Percentiles rank a stretch among this genome's conserved stretches.
Conservation (phyloP, 1,139 yeast genomes). For the Diutina ranongensis region DNA sequence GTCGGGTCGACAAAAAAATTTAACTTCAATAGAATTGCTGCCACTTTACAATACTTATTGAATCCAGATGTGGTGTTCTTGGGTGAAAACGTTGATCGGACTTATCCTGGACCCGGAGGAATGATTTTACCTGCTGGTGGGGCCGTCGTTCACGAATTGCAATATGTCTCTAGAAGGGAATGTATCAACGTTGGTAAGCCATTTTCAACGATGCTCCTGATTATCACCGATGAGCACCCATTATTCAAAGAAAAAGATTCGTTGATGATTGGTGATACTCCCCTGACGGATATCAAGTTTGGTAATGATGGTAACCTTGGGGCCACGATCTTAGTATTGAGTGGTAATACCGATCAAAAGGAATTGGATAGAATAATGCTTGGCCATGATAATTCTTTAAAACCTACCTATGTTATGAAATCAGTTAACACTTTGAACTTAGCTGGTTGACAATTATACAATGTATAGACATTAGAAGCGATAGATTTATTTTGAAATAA, state of each 20-base stretch:
- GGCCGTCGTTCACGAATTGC: conserved; percentile 29
- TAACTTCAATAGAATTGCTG: conserved; percentile 27
- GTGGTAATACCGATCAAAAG: neutral
- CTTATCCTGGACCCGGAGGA: conserved; percentile 31
- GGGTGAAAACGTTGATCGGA: conserved; percentile 29
- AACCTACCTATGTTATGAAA: conserved; percentile 2
- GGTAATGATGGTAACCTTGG: conserved; percentile 28
- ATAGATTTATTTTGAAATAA: no score
- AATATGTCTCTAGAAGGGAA: conserved; percentile 22
- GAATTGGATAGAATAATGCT: neutral
- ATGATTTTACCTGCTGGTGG: conserved; percentile 32
- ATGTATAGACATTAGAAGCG: no score
- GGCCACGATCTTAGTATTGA: conserved; percentile 14
- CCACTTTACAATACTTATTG: conserved; percentile 28
- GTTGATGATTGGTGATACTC: conserved; percentile 33
- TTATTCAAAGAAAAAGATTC: conserved; percentile 19
- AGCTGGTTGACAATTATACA: neutral
- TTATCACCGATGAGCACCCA: conserved; percentile 19
- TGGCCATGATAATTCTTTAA: neutral
- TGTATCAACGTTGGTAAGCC: conserved; percentile 31
- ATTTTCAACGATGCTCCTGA: conserved; percentile 11
- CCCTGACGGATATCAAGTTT: conserved; percentile 32
- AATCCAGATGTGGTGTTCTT: conserved; percentile 20
- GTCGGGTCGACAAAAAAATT: conserved; percentile 30
- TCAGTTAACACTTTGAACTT: neutral